Evolutionary conservation across 345 rosid genomes (phyloP).

Genomic region (Isatis tinctoria): DNA sequence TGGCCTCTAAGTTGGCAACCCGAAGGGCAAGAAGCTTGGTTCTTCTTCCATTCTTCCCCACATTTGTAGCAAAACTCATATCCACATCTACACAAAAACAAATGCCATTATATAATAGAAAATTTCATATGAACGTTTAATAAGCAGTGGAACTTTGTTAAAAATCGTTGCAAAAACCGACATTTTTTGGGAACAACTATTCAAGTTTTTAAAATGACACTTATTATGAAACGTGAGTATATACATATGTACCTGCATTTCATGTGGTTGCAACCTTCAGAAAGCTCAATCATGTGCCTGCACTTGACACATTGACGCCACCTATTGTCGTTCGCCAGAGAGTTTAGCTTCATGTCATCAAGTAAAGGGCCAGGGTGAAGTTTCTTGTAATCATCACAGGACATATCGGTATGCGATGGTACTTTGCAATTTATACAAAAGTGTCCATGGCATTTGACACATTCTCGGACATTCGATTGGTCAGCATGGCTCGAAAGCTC

Average conservation of each 20-base stretch:
- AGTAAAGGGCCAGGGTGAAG: conserved; percentile 36
- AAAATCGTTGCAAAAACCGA: too few species aligned
- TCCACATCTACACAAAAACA: conserved; percentile 36
- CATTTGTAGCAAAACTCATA: conserved; percentile 50
- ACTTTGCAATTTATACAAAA: conserved; percentile 74
- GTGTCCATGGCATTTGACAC: conserved; percentile 45
- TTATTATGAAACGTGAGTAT: not conserved
- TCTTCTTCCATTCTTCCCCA: conserved; percentile 44
- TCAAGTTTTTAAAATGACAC: not conserved
- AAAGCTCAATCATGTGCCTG: conserved; percentile 40
- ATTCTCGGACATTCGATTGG: conserved; percentile 41
- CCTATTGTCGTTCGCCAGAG: conserved; percentile 32
- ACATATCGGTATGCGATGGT: conserved; percentile 56
- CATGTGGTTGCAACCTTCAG: conserved; percentile 47
- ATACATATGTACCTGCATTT: conserved; percentile 44
- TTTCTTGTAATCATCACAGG: conserved; percentile 41
- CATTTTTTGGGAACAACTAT: too few species aligned
- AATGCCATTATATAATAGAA: not conserved
- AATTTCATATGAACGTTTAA: not conserved
- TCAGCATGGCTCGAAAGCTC: conserved; percentile 30
- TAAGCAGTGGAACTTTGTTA: not conserved
- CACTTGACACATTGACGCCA: conserved; percentile 53
- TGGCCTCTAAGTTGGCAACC: conserved; percentile 10
- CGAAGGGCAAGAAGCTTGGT: not conserved
- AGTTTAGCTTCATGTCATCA: conserved; percentile 37